Evolutionary conservation across 768 basidiomycete genomes (phyloP).

Genomic region (Cystofilobasidium macerans): DNA sequence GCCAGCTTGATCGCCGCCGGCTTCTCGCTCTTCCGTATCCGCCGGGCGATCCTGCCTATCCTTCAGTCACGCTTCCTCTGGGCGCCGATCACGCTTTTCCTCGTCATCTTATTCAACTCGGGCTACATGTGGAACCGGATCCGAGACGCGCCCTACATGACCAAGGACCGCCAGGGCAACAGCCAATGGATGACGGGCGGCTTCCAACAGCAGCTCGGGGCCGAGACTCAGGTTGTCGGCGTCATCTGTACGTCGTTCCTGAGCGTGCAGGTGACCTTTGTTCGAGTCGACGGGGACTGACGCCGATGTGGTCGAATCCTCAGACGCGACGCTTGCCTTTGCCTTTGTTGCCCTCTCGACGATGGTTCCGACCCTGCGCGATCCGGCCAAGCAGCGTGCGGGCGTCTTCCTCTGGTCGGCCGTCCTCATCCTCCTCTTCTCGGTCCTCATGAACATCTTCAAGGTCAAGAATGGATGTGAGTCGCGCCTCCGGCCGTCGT

Average conservation of each 20-base stretch:
- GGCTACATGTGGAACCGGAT: conserved; percentile 98
- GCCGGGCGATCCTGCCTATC: conserved; percentile 14
- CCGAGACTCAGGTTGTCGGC: conserved; percentile 80
- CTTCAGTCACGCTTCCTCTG: conserved; percentile 35
- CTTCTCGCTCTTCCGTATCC: conserved; percentile 28
- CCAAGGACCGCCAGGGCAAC: conserved; percentile 45
- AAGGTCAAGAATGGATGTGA: conserved; percentile 78
- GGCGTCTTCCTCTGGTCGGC: conserved; percentile 84
- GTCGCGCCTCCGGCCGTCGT: conserved; percentile 27
- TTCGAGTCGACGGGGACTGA: too few species aligned
- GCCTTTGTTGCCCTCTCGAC: conserved; percentile 67
- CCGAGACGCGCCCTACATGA: conserved; percentile 58
- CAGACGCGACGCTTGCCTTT: conserved; percentile 72
- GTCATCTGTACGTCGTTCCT: conserved; percentile 58
- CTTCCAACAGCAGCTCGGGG: conserved; percentile 79
- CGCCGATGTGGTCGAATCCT: too few species aligned
- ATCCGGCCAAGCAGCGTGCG: conserved; percentile 59
- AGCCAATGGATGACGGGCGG: conserved; percentile 68
- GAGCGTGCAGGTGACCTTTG: too few species aligned
- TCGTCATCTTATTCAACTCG: conserved; percentile 71
- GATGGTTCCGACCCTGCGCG: conserved; percentile 54
- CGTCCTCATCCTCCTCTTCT: conserved; percentile 73
- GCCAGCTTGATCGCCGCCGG: conserved; percentile 28
- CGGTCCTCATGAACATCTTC: conserved; percentile 74
- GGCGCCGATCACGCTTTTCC: conserved; percentile 47